These are phyloP conservation scores for Sphaceloma murrayae DNA, from an alignment of 2,329 filamentous ascomycete species.

Conservation along the genomic window DNA sequence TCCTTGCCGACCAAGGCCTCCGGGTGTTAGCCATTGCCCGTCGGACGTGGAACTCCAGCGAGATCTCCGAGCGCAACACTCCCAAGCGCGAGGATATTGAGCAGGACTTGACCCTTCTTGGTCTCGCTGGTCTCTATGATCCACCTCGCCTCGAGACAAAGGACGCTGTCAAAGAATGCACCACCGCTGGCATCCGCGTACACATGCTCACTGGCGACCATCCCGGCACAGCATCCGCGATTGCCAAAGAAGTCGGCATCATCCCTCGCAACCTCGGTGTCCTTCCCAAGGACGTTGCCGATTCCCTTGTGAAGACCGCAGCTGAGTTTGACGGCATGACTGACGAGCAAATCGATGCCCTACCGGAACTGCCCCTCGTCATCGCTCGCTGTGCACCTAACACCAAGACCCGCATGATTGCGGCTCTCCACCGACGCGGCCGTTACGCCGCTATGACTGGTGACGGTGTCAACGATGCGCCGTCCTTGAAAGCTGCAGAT, in stretches of 20 bases:
- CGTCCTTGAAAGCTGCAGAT: constrained; percentile 37
- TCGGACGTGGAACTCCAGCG: constrained; percentile 17
- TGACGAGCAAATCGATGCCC: constrained; percentile 35
- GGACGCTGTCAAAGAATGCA: constrained; percentile 36
- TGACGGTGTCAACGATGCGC: constrained; percentile 39
- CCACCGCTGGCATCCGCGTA: constrained; percentile 39
- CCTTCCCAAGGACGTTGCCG: constrained; percentile 20
- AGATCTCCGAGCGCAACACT: constrained; percentile 12
- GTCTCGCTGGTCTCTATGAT: constrained; percentile 28
- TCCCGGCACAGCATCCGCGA: constrained; percentile 37
- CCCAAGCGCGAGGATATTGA: constrained; percentile 22
- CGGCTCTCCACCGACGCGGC: constrained; percentile 35
- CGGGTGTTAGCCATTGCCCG: constrained; percentile 27
- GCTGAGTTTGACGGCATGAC: constrained; percentile 37
- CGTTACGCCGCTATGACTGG: constrained; percentile 38
- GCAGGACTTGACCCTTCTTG: constrained; percentile 24
- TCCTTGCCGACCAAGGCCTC: constrained; percentile 24
- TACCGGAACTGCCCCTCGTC: constrained; percentile 36
- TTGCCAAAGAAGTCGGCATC: constrained; percentile 40
- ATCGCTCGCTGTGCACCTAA: constrained; percentile 38
- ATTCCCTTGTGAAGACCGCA: constrained; percentile 35
- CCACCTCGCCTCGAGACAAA: constrained; percentile 28
- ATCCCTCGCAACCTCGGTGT: constrained; percentile 25
- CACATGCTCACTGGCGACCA: constrained; percentile 44
- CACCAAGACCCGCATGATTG: constrained; percentile 41